Base-by-base conservation (phyloP, 1,284 basidiomycete species). In the Leccinum subrobustum region DNA sequence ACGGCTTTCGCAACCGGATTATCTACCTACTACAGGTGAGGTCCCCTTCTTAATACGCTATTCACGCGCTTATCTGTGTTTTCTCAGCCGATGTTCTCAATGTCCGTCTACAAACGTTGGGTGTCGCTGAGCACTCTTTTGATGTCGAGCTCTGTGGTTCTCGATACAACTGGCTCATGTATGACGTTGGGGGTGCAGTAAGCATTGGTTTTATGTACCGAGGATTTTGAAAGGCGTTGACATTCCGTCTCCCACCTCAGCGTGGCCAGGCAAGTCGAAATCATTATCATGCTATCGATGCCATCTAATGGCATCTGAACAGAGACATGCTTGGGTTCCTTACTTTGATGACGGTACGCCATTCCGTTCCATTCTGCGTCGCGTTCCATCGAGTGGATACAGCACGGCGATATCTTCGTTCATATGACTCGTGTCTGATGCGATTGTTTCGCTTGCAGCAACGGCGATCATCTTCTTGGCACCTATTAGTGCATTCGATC, bases 141-240 rank as follows among this genome's bases (percentile, higher is more conserved):
- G 83, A 86, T 60, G 83, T 91, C 64, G 78, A 80, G 64, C 79
- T 87, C 63, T 84, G 81, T 47, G 85, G 85, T 3, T 78, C 78
- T 56, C 79, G 78, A 56, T 88, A 88, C 71, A 82, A 85, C 61
- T 91, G 89, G 89, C 80, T 86, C 60, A 76, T 92, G 59, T 92
- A 89, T 72, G 90, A 92, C 70, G 90, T 92, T 44, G 90, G 90
- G 48, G 91, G 90, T 54, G 87, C 89, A 57, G 88, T 91, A 68
- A 72, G 88, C 76, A 33, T 60, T 56, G 39, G 44, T 58, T 33
- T 51, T 31, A 60, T 52, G 47, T 58, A 51, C 56, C 52, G n/a
- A 20, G n/a, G 39, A 9, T 6, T 47, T 56, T 23, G 16, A n/a
- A 44, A 53, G 7, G 35, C 51, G 62, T 54, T 57, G 65, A 47